Evolutionary conservation across 352 stramenopile species (phyloP).

Genomic region (Elongisporangium undulatum): DNA sequence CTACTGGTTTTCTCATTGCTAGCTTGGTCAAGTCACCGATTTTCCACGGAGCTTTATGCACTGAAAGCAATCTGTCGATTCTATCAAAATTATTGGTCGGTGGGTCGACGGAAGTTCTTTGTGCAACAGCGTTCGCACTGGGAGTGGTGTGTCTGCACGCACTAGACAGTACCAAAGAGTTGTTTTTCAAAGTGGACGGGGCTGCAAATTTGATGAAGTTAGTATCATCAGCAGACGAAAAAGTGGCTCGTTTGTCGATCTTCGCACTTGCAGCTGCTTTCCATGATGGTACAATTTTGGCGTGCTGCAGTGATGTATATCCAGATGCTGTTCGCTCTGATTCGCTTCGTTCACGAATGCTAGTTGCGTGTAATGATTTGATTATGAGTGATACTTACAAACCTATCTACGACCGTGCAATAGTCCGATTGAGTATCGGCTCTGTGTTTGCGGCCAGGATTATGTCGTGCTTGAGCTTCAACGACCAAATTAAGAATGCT

Average conservation of each 20-base stretch:
- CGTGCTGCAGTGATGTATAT: constrained; percentile 5
- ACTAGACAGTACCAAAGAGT: constrained; percentile 31
- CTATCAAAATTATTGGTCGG: constrained; percentile 62
- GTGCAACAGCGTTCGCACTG: constrained; percentile 43
- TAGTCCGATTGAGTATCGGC: constrained; percentile 9
- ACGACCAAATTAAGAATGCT: constrained; percentile 13
- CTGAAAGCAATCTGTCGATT: constrained; percentile 52
- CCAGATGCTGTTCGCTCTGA: constrained; percentile 4
- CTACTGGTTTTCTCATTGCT: constrained; percentile 55
- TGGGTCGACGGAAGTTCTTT: constrained; percentile 44
- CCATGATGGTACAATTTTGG: constrained; percentile 22
- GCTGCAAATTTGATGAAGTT: constrained; percentile 46
- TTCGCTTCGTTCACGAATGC: constrained; percentile 14
- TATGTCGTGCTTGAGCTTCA: constrained; percentile 20
- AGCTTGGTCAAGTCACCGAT: constrained; percentile 42
- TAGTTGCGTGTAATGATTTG: constrained; percentile 12
- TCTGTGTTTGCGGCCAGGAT: constrained; percentile 40
- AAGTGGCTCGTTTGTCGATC: constrained; percentile 30
- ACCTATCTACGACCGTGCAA: constrained; percentile 19
- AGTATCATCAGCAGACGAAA: constrained; percentile 24
- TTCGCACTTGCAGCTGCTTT: constrained; percentile 42
- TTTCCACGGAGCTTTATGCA: constrained; percentile 45
- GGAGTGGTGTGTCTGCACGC: constrained; percentile 37
- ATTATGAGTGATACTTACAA: constrained; percentile 9
- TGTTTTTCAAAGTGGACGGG: constrained; percentile 43